Evolutionary conservation across 2,329 filamentous ascomycete species (phyloP).

Genomic region (Lojkania enalia): DNA sequence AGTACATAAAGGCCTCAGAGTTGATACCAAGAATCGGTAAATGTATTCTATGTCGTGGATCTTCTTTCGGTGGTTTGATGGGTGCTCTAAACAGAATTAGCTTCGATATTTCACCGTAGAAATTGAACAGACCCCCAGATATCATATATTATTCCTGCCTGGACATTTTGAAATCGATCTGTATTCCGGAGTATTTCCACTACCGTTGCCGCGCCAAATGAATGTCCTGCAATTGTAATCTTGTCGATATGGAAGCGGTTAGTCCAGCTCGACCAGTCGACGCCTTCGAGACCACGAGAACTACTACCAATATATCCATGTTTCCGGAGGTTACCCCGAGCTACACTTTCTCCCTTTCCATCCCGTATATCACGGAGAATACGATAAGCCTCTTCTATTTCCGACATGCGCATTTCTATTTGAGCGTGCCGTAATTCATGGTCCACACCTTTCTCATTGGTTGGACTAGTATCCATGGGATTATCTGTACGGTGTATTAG

Average conservation of each 20-base stretch:
- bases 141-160: constrained; percentile 68
- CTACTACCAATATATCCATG: constrained; percentile 63
- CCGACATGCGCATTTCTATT: constrained; percentile 64
- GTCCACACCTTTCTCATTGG: constrained; percentile 64
- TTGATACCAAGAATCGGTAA: constrained; percentile 66
- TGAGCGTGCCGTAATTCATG: constrained; percentile 62
- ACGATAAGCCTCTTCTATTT: constrained; percentile 66
- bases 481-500: constrained; percentile 35
- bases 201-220: constrained; percentile 67
- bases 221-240: constrained; percentile 67
- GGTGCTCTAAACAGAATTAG: constrained; percentile 48
- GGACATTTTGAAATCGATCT: constrained; percentile 60
- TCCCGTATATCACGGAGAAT: constrained; percentile 59
- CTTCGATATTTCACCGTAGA: not conserved
- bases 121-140: constrained; percentile 56
- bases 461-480: constrained; percentile 52
- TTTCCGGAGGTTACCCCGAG: constrained; percentile 57
- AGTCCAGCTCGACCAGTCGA: constrained; percentile 62
- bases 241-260: constrained; percentile 58
- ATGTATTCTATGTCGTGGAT: constrained; percentile 51
- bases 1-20: constrained; percentile 71
- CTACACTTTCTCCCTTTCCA: constrained; percentile 58
- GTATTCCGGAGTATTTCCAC: constrained; percentile 62
- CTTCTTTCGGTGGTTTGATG: constrained; percentile 47
- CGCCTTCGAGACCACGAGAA: constrained; percentile 60